Evolutionary conservation across 2,329 filamentous ascomycete species (phyloP).

Genomic region (Aspergillus transmontanensis): DNA sequence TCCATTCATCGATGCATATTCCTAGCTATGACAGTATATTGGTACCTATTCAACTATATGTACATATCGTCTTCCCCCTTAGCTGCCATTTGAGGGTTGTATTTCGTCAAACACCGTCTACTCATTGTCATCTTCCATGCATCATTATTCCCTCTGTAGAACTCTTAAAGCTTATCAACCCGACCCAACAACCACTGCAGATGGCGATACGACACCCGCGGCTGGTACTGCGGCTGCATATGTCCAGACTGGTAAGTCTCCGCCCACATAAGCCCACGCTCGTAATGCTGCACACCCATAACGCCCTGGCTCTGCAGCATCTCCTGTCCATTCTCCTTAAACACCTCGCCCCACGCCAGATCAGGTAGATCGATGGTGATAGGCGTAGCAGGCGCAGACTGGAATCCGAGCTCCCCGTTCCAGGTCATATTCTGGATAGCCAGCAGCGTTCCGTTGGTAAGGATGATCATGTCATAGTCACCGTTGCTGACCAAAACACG

Average conservation of each 20-base stretch:
- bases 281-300: constrained; percentile 71
- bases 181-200: constrained; percentile 47
- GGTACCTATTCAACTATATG: neutral
- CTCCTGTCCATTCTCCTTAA: constrained; percentile 60
- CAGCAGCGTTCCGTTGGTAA: constrained; percentile 69
- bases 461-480: constrained; percentile 67
- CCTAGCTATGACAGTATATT: neutral
- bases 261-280: constrained; percentile 75
- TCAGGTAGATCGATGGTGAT: constrained; percentile 44
- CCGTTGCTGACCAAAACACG: constrained; percentile 76
- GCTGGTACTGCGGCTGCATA: constrained; percentile 64
- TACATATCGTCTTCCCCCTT: neutral
- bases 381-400: constrained; percentile 59
- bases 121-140: neutral
- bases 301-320: constrained; percentile 66
- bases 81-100: neutral
- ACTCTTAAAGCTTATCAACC: constrained; percentile 28
- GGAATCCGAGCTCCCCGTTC: constrained; percentile 72
- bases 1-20: neutral
- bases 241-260: constrained; percentile 40
- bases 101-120: neutral
- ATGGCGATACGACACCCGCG: constrained; percentile 68
- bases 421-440: constrained; percentile 82
- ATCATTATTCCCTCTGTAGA: neutral
- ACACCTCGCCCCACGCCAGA: constrained; percentile 56